Base-by-base conservation (phyloP, 108 stramenopile genomes). In the Parmales sp. region DNA sequence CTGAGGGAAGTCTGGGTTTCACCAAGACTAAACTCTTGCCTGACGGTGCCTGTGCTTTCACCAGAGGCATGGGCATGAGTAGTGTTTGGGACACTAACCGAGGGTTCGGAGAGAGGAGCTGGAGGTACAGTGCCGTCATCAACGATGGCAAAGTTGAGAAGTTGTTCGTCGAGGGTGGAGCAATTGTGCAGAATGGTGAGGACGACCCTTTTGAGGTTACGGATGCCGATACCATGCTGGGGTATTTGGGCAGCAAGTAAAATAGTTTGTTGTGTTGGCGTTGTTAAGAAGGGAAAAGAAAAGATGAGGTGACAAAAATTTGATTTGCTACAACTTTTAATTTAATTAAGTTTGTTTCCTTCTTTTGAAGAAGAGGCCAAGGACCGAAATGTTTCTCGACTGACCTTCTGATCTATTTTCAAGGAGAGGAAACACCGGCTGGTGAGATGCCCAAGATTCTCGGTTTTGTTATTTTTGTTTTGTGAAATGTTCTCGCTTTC, bases 11-110 rank as follows among this genome's bases (percentile, higher is more conserved):
- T 13, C 51, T 70, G 3, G 80, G 77, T 13, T 80, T 80, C 75
- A 79, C 64, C 45, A 75, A 51, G 41, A 77, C 78, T 19, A 83
- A 81, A 69, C 66, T 84, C 2, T 54, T 84, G 25, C 80, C 83
- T 29, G 83, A 84, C 65, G 83, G 83, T 5, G 76, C 80, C 34
- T 44, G 36, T 13, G 64, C 39, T 26, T 80, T 81, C 65, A 84
- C 83, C 16, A 71, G 80, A 13, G 83, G 78, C 22, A 84, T 84
- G 80, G 83, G 83, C 22, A 83, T 83, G 83, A 63, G 65, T 2
- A 51, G 25, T 19, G 38, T 72, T 4, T 84, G 83, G 80, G 73
- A 67, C 19, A 31, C 43, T 34, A 68, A 79, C 36, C 77, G 80
- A 13, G 80, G 80, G 25, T 80, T 80, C 66, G 78, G 78, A 38